Evolutionary conservation across 768 basidiomycete genomes (phyloP).

Genomic region (Pleurotus pulmonarius): DNA sequence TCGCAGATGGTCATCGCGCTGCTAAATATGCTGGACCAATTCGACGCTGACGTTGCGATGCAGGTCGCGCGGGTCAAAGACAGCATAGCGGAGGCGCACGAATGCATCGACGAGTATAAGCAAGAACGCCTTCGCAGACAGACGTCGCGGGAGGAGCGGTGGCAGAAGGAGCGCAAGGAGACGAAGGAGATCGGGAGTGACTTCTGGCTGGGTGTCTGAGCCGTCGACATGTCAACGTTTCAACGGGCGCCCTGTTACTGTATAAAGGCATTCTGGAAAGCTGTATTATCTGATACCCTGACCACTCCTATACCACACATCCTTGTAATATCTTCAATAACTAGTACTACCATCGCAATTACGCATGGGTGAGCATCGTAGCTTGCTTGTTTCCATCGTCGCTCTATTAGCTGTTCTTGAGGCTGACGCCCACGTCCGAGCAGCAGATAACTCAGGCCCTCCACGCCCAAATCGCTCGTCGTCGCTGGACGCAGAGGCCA

Average conservation of each 20-base stretch:
- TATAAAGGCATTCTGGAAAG: neutral
- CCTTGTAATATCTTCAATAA: no score
- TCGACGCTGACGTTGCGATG: constrained; percentile 27
- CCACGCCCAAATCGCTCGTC: constrained; percentile 1
- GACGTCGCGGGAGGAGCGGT: neutral
- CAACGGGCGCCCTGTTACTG: constrained; percentile 2
- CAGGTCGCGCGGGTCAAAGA: constrained; percentile 19
- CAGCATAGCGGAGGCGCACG: constrained; percentile 18
- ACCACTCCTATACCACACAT: neutral
- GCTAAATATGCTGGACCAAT: constrained; percentile 28
- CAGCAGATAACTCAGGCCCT: neutral
- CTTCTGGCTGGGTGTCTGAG: constrained; percentile 8
- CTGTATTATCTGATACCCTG: neutral
- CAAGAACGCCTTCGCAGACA: constrained; percentile 12
- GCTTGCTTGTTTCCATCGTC: neutral
- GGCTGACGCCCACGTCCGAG: neutral
- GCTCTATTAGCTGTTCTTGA: neutral
- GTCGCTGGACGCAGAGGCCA: constrained; percentile 22
- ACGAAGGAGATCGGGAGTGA: constrained; percentile 9
- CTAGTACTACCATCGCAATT: neutral
- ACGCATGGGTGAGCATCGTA: neutral
- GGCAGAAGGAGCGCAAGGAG: neutral
- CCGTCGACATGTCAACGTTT: neutral
- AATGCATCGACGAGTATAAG: constrained; percentile 17
- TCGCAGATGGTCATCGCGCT: constrained; percentile 13